Percentiles rank a stretch among this genome's conserved stretches.
phyloP scores from a whole-genome alignment of 1,139 yeast species.

The Kodamaea anthophila region DNA sequence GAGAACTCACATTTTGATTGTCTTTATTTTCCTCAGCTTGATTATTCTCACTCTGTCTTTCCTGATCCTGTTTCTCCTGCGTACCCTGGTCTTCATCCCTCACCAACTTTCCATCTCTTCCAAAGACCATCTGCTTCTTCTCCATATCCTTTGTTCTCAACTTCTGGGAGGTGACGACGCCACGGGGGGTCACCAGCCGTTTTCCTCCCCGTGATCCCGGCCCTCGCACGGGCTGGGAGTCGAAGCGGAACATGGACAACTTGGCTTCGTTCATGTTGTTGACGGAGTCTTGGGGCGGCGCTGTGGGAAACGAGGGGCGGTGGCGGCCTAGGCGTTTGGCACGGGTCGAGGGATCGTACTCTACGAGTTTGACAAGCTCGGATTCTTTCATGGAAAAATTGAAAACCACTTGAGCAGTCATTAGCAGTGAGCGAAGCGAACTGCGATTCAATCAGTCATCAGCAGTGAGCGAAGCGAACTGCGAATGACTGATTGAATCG shows the following conservation, averaged over 20 bases:
- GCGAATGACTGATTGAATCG: too few relatives aligned
- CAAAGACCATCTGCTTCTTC: conserved; percentile 4
- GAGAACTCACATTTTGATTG: too few relatives aligned
- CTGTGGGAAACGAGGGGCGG: conserved; percentile 14
- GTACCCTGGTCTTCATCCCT: background rate
- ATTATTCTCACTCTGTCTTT: background rate
- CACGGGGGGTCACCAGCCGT: conserved; percentile 13
- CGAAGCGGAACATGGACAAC: conserved; percentile 32
- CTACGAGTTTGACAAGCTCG: conserved; percentile 17
- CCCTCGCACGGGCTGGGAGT: conserved; percentile 34
- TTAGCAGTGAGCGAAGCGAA: too few relatives aligned
- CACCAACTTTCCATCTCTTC: conserved; percentile 2
- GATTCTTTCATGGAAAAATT: too few relatives aligned
- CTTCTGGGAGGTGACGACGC: conserved; percentile 12
- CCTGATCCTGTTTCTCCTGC: background rate
- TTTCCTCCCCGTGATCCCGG: conserved; percentile 43
- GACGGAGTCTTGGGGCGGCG: conserved; percentile 21
- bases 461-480: too few relatives aligned
- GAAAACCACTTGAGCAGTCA: too few relatives aligned
- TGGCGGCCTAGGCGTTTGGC: conserved; percentile 35
- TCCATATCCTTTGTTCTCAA: too few relatives aligned
- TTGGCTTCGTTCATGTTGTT: conserved; percentile 29
- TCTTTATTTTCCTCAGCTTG: too few relatives aligned
- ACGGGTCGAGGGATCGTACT: conserved; percentile 27
- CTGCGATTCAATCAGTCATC: too few relatives aligned